Evolutionary conservation across 352 stramenopile genomes (phyloP).

Genomic region (Globisporangium spiculum): DNA sequence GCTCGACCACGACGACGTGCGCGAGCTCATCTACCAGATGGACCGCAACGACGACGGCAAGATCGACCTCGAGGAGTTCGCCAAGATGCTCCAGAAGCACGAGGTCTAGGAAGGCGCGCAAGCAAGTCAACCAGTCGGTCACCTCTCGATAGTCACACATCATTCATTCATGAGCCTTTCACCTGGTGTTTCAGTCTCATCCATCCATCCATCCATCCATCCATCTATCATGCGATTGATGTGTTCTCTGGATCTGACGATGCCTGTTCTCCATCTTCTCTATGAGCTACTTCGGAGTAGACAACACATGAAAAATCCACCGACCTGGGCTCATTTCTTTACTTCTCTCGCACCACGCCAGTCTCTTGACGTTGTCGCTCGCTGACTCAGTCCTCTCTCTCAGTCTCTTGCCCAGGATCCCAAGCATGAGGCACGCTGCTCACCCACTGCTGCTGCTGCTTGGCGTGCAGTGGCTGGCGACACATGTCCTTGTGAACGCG

Average conservation of each 20-base stretch:
- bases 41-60: constrained; percentile 71
- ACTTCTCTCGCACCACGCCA: not conserved
- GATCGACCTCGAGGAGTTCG: constrained; percentile 73
- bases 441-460: not conserved
- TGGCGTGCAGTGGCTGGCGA: not conserved
- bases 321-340: constrained; percentile 1
- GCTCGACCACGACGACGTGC: constrained; percentile 70
- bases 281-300: not conserved
- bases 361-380: not conserved
- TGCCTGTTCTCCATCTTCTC: constrained; percentile 19
- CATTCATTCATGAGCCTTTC: not conserved
- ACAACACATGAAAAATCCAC: not conserved
- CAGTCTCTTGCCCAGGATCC: not conserved
- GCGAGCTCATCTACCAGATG: constrained; percentile 74
- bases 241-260: constrained; percentile 12
- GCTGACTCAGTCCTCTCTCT: not conserved
- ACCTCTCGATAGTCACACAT: not conserved
- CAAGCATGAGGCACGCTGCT: not conserved
- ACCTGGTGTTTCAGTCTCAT: not conserved
- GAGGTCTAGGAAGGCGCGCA: constrained; percentile 31
- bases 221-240: constrained; percentile 1
- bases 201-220: constrained; percentile 12
- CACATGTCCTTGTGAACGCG: not conserved
- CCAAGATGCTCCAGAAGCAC: constrained; percentile 72
- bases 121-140: not conserved